Conservation (phyloP, 2,329 filamentous ascomycete species). For the Epichloe brachyelytri region DNA sequence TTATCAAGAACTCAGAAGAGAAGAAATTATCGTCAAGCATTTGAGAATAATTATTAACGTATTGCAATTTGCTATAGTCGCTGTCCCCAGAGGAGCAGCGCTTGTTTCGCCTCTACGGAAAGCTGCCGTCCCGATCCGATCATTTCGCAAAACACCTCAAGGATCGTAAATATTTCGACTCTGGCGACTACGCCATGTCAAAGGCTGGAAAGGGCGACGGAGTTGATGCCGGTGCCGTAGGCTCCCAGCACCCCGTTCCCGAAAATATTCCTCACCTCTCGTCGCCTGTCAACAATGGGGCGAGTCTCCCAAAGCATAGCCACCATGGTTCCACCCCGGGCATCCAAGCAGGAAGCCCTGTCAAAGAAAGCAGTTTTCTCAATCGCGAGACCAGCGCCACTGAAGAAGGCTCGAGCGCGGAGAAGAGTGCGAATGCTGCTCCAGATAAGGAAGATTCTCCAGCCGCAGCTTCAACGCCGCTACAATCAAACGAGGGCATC, state of each 20-base stretch:
- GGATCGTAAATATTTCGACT: conserved; percentile 98
- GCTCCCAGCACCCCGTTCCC: conserved; percentile 85
- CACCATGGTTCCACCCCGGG: conserved; percentile 29
- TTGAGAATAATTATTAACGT: neutral
- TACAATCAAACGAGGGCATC: conserved; percentile 30
- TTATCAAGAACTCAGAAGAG: neutral
- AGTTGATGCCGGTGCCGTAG: conserved; percentile 84
- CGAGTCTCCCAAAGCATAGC: conserved; percentile 22
- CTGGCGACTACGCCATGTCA: conserved; percentile 88
- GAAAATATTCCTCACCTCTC: conserved; percentile 90
- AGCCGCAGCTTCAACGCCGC: conserved; percentile 12
- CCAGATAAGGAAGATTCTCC: conserved; percentile 28
- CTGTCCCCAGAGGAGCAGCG: conserved; percentile 91
- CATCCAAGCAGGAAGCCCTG: conserved; percentile 58
- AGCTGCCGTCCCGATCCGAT: conserved; percentile 92
- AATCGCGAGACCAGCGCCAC: conserved; percentile 62
- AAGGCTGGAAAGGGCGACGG: conserved; percentile 95
- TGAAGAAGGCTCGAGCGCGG: conserved; percentile 29
- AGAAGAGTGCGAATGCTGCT: conserved; percentile 2
- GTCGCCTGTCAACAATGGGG: conserved; percentile 40
- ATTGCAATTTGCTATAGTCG: conserved; percentile 40
- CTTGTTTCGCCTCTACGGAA: conserved; percentile 93
- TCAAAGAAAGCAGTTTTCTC: conserved; percentile 83
- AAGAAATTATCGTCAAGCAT: neutral
- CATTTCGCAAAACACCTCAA: conserved; percentile 97